Evolutionary conservation across 2,329 filamentous ascomycete genomes (phyloP).

Genomic region (Pseudomassariella vexata): DNA sequence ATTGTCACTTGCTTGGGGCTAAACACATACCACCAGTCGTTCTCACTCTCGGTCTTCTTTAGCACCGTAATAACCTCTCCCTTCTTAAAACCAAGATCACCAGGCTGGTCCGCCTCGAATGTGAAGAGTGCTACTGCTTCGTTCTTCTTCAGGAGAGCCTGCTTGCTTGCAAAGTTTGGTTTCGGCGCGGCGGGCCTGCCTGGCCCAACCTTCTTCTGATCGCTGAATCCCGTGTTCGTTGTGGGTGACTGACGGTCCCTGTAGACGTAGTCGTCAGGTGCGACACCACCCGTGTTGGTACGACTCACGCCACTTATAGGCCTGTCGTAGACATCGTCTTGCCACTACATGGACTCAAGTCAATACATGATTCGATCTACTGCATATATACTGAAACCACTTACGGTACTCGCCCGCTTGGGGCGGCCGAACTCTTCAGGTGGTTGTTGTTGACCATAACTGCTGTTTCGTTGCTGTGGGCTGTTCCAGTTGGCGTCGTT

Average conservation of each 20-base stretch:
- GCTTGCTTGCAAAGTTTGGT: slow-evolving; percentile 67
- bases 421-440: slow-evolving; percentile 51
- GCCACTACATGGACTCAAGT: too few species aligned
- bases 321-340: slow-evolving; percentile 69
- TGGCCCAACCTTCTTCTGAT: slow-evolving; percentile 51
- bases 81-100: slow-evolving; percentile 94
- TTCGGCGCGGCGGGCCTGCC: slow-evolving; percentile 82
- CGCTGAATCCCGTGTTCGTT: slow-evolving; percentile 46
- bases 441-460: slow-evolving; percentile 26
- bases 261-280: slow-evolving; percentile 43
- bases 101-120: slow-evolving; percentile 89
- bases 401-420: slow-evolving; percentile 57
- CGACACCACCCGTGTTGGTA: slow-evolving; percentile 49
- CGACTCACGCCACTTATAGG: slow-evolving; percentile 37
- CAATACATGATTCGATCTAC: too few species aligned
- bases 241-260: slow-evolving; percentile 23
- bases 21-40: slow-evolving; percentile 80
- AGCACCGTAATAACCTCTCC: slow-evolving; percentile 92
- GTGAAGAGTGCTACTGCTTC: slow-evolving; percentile 89
- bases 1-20: too few species aligned
- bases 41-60: slow-evolving; percentile 89
- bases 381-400: too few species aligned
- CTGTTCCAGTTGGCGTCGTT: slow-evolving; percentile 84
- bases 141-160: slow-evolving; percentile 56
- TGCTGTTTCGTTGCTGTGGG: slow-evolving; percentile 51